Evolutionary conservation across 257 asterid species (phyloP), one percentile per base, ranked within the genome.

Genomic region (Capsicum pubescens): DNA sequence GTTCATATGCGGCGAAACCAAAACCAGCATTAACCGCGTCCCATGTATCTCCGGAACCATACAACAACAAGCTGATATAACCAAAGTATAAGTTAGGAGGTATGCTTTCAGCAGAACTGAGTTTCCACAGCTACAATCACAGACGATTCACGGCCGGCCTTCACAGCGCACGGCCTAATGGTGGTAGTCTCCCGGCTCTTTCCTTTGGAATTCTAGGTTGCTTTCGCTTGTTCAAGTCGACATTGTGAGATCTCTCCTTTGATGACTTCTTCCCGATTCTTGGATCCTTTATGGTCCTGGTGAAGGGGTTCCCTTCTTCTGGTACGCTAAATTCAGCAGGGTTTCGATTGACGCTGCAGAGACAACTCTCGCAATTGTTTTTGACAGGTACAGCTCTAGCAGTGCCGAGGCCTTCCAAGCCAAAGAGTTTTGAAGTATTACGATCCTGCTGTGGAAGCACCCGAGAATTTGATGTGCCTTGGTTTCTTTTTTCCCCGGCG

Each of bases 251-350:
- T 80, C 63, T 87, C 57, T 82, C 89, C 64, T 82, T 88, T 8
- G 74, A 60, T 58, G 76, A 82, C 85, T 79, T 87, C 84, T 84
- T 93, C 82, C 85, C 81, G 9, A 81, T 32, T 81, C 76, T 90
- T 82, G 94, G 77, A 82, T 91, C 95, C 84, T 83, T 91, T 9
- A 91, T 88, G 68, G 86, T 76, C 60, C 92, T 82, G 4, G 95
- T 95, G 87, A 56, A 94, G 84, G 79, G 82, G 61, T 93, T 92
- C 79, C 90, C 86, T 52, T 91, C 90, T 21, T 87, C 91, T 9
- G 93, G 94, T 48, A 85, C 6, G 87, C 92, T 91, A 83, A 95
- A 92, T 52, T 97, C 98, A 55, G 98, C 98, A 11, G 99, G 99
- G 87, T 94, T 95, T 55, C 84, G 85, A 86, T 95, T 94, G 26